Conservation (phyloP, 768 basidiomycete genomes). For the Jaapia argillacea region DNA sequence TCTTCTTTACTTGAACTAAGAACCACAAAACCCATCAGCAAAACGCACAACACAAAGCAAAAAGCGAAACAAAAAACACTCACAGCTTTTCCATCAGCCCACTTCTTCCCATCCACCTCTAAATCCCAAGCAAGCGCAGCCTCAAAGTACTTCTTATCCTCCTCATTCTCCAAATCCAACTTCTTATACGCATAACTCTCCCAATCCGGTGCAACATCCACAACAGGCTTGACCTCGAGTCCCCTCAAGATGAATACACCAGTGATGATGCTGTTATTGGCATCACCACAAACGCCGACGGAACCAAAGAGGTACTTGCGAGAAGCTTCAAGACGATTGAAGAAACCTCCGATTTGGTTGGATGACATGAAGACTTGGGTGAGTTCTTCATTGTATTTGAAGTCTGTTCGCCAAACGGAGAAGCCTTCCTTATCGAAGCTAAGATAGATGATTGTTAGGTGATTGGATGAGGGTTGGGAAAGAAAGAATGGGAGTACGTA, state of each 20-base stretch:
- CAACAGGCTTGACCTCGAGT: constrained; percentile 54
- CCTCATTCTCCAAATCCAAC: constrained; percentile 63
- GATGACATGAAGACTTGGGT: constrained; percentile 90
- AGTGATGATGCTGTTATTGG: constrained; percentile 70
- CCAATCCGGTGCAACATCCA: constrained; percentile 82
- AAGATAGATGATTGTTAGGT: constrained; percentile 4
- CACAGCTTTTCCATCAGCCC: constrained; percentile 87
- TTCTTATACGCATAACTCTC: constrained; percentile 79
- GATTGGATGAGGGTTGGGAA: constrained; percentile 2
- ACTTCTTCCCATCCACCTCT: constrained; percentile 79
- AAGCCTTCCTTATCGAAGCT: constrained; percentile 87
- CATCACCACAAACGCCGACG: constrained; percentile 77
- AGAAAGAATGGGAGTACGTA: constrained; percentile 40
- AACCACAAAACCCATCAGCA: too few species aligned
- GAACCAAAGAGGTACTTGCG: constrained; percentile 96
- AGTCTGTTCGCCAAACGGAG: constrained; percentile 88
- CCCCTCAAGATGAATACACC: constrained; percentile 84
- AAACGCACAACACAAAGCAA: too few species aligned
- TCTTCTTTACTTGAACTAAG: too few species aligned
- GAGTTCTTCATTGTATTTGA: constrained; percentile 94
- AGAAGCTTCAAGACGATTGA: constrained; percentile 95
- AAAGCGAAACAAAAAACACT: constrained; percentile 33
- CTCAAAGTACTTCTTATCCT: constrained; percentile 87
- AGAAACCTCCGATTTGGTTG: constrained; percentile 92
- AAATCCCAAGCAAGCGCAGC: constrained; percentile 91